Base-by-base conservation (phyloP, 176 grass and related monocot species). In the Phyllostachys edulis region DNA sequence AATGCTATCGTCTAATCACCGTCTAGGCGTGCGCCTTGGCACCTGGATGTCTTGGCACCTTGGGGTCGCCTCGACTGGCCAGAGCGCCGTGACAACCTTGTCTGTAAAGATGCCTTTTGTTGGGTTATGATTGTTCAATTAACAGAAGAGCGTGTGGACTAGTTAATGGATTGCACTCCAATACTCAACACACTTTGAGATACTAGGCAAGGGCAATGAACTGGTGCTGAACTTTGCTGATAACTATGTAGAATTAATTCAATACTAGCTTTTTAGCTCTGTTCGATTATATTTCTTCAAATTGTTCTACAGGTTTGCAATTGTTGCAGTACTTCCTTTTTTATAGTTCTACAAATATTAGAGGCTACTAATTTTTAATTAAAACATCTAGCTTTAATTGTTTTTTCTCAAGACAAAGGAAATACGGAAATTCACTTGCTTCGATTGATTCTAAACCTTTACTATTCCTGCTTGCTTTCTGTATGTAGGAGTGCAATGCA, bases 331-430 rank as follows among this genome's bases (percentile, higher is more conserved):
- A 66, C 47, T 66, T 36, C 10, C 32, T 49, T 50, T 4, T 65
- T 40, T 14, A 76, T 76, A 57, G 11, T n/a, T 76, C 32, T 76
- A 34, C 60, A 20, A 64, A 63, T 82, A 77, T 83, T 88, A 63
- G 41, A 14, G 34, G 20, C 26, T 21, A 36, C 24, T 77, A 59
- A 5, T 59, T 37, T 78, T 9, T 52, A 45, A 82, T 32, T 32
- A 50, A 55, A 11, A 69, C 42, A 61, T 80, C 13, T 80, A 49
- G 21, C 27, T 66, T 76, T 34, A 6, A 62, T 50, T 67, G 65
- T 17, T 61, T 80, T 24, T 42, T 50, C 44, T 67, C 6, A 51
- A 17, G 47, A 74, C 4, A 63, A 56, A 47, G 45, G 29, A 64
- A 10, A 71, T 71, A 21, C 44, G 45, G 29, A 64, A 10, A 64